A percentile compares a stretch with the other conserved stretches of the same genome.
These are phyloP conservation scores for Phycomyces blakesleeanus DNA, from an alignment of 192 early-diverging fungal genomes.

Conservation along the genomic window DNA sequence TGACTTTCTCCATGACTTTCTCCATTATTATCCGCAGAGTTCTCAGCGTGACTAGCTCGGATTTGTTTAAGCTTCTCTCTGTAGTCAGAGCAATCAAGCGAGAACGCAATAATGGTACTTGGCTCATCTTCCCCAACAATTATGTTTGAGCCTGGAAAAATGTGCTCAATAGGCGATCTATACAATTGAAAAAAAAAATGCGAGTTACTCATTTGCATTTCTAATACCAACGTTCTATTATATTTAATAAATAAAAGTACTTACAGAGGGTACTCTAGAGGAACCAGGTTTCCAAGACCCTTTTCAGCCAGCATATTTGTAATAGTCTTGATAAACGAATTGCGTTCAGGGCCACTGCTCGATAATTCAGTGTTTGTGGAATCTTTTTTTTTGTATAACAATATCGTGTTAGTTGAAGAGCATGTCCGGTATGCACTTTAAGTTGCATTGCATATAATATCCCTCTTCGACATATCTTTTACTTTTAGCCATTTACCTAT, in stretches of 20 bases:
- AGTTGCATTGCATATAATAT: too few relatives aligned
- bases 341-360: slow-evolving; percentile 35
- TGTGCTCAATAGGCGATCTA: slow-evolving; percentile 74
- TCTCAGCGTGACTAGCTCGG: slow-evolving; percentile 26
- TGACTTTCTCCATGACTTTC: not conserved
- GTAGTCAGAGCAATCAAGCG: slow-evolving; percentile 69
- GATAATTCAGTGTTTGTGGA: slow-evolving; percentile 8
- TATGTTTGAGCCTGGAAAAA: slow-evolving; percentile 80
- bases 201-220: not conserved
- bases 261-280: slow-evolving; percentile 76
- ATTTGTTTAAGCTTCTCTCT: slow-evolving; percentile 54
- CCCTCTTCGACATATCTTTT: too few relatives aligned
- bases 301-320: slow-evolving; percentile 69
- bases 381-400: not conserved
- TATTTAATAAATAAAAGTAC: slow-evolving; percentile 12
- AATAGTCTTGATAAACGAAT: slow-evolving; percentile 70
- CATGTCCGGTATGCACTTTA: too few relatives aligned
- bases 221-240: not conserved
- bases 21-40: not conserved
- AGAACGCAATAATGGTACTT: slow-evolving; percentile 87
- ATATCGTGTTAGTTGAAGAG: not conserved
- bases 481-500: too few relatives aligned
- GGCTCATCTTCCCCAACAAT: slow-evolving; percentile 90
- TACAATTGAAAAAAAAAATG: not conserved
- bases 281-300: slow-evolving; percentile 56